phyloP scores from a whole-genome alignment of 768 basidiomycete genomes.

The Auricularia cornea region DNA sequence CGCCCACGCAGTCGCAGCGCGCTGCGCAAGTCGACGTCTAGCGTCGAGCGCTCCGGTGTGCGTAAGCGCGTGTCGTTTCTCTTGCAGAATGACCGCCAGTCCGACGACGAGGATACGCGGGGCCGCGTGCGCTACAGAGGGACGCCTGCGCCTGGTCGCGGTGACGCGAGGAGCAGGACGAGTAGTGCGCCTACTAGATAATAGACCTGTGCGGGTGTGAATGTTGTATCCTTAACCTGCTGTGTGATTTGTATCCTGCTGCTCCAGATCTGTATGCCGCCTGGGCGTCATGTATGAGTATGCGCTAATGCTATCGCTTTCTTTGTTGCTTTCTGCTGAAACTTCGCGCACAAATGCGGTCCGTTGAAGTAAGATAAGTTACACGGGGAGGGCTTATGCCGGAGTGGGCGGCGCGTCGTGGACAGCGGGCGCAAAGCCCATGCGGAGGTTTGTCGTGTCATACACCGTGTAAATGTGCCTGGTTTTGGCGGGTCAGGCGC shows the following conservation, averaged over 20 bases:
- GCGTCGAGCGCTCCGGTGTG: neutral
- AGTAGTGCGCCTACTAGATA: neutral
- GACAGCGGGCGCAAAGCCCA: conserved; percentile 1
- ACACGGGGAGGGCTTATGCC: no score
- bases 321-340: no score
- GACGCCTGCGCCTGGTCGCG: neutral
- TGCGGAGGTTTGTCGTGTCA: conserved; percentile 2
- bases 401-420: no score
- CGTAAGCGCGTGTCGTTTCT: neutral
- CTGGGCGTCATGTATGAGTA: no score
- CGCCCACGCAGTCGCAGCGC: neutral
- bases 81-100: neutral
- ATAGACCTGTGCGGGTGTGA: neutral
- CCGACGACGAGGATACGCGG: neutral
- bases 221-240: no score
- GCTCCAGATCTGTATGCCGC: no score
- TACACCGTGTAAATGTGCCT: conserved; percentile 5
- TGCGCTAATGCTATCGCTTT: no score
- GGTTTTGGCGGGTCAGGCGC: neutral
- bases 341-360: no score
- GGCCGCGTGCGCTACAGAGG: neutral
- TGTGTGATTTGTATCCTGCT: no score
- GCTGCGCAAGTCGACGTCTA: neutral
- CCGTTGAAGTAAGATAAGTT: no score
- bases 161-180: neutral